phyloP scores from a whole-genome alignment of 2,329 filamentous ascomycete genomes.

The Periconia digitata region DNA sequence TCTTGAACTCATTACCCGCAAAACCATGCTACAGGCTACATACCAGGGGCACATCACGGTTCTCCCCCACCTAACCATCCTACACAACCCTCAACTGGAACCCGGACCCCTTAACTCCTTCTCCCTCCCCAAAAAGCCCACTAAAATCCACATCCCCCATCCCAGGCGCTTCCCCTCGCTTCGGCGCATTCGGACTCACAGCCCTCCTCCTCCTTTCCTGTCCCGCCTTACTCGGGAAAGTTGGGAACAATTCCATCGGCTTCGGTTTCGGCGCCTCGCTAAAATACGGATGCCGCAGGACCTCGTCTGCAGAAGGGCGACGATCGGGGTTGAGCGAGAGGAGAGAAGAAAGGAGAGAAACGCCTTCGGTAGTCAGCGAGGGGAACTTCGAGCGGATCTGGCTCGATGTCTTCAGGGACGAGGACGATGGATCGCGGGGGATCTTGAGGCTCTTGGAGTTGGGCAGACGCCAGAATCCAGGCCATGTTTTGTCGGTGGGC shows the following conservation, averaged over 20 bases:
- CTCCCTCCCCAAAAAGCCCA: slow-evolving; percentile 52
- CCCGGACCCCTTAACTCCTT: slow-evolving; percentile 52
- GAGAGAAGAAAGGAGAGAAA: slow-evolving; percentile 67
- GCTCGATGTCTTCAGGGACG: slow-evolving; percentile 41
- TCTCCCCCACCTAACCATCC: background rate
- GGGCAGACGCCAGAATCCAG: slow-evolving; percentile 80
- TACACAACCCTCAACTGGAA: slow-evolving; percentile 44
- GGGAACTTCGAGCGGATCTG: slow-evolving; percentile 78
- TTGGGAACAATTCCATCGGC: slow-evolving; percentile 89
- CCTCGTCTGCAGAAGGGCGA: slow-evolving; percentile 70
- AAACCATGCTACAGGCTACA: background rate
- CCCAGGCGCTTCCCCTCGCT: slow-evolving; percentile 67
- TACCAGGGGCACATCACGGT: background rate
- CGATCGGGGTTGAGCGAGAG: slow-evolving; percentile 72
- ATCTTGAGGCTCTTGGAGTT: slow-evolving; percentile 81
- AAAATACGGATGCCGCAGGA: slow-evolving; percentile 84
- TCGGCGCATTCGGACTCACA: slow-evolving; percentile 81
- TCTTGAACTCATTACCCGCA: background rate
- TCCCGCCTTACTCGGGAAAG: slow-evolving; percentile 92
- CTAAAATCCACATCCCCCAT: slow-evolving; percentile 52
- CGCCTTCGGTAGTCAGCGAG: slow-evolving; percentile 74
- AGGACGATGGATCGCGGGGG: slow-evolving; percentile 39
- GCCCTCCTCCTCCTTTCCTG: slow-evolving; percentile 76
- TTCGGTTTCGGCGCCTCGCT: slow-evolving; percentile 87
- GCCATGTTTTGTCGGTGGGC: slow-evolving; percentile 81